Evolutionary conservation across 1,284 basidiomycete genomes (phyloP).

Genomic region (Apiotrichum domesticum): DNA sequence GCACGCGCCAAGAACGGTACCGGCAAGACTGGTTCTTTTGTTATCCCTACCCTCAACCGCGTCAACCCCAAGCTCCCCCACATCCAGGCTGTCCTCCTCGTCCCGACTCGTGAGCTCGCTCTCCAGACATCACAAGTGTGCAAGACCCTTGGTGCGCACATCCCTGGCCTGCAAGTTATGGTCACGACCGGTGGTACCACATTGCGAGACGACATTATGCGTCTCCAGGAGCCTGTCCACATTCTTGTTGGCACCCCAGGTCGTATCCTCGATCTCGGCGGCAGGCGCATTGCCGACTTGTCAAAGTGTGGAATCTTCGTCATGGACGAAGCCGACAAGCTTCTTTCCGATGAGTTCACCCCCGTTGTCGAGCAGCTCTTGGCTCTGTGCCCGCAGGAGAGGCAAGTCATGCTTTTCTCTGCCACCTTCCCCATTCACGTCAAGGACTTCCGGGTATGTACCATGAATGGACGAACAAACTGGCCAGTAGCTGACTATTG

Average conservation of each 20-base stretch:
- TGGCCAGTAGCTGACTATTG: conserved; percentile 32
- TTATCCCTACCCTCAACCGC: conserved; percentile 92
- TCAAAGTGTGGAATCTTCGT: conserved; percentile 93
- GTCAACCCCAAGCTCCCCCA: conserved; percentile 78
- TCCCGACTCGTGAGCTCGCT: conserved; percentile 90
- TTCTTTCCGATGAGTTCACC: conserved; percentile 94
- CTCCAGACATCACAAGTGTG: conserved; percentile 96
- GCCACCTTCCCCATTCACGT: conserved; percentile 99
- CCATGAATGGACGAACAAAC: no score
- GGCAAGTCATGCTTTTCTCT: conserved; percentile 98
- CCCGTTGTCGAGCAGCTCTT: conserved; percentile 97
- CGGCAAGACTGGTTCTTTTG: conserved; percentile 83
- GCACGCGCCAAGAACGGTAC: conserved; percentile 54
- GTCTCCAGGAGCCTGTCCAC: conserved; percentile 84
- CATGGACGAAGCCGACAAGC: conserved; percentile 99
- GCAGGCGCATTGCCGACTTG: conserved; percentile 90
- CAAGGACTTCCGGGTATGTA: conserved; percentile 79
- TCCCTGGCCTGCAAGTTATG: conserved; percentile 88
- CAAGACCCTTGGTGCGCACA: conserved; percentile 93
- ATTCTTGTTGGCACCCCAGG: conserved; percentile 96
- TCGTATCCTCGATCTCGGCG: conserved; percentile 87
- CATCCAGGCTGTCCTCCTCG: conserved; percentile 91
- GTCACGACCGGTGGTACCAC: conserved; percentile 98
- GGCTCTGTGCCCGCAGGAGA: conserved; percentile 71
- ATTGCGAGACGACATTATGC: conserved; percentile 94